A percentile compares a stretch with the other conserved stretches of the same genome.
Conservation (phyloP, 768 basidiomycete genomes). For the Leccinum truebloodii region DNA sequence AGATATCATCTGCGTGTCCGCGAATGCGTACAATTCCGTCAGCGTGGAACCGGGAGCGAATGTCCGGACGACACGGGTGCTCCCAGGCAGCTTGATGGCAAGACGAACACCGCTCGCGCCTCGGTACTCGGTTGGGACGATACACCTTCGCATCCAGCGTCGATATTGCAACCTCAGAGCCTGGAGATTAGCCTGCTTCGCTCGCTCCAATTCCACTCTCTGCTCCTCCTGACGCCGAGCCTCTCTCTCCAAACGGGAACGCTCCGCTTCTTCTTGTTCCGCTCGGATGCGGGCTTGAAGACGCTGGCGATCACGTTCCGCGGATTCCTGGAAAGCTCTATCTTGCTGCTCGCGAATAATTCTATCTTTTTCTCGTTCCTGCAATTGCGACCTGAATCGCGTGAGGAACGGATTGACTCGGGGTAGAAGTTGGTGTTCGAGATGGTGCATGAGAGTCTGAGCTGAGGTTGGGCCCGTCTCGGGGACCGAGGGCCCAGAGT, state of each 20-base stretch:
- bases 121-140: conserved; percentile 39
- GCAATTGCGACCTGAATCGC: conserved; percentile 53
- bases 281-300: conserved; percentile 57
- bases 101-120: conserved; percentile 39
- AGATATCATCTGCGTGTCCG: conserved; percentile 62
- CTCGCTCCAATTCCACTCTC: conserved; percentile 39
- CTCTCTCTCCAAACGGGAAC: conserved; percentile 32
- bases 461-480: conserved; percentile 62
- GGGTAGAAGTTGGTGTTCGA: conserved; percentile 73
- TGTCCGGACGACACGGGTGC: conserved; percentile 56
- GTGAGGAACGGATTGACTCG: conserved; percentile 77
- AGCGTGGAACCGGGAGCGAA: conserved; percentile 54
- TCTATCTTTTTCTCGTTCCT: conserved; percentile 55
- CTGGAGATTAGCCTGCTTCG: conserved; percentile 38
- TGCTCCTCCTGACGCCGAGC: conserved; percentile 34
- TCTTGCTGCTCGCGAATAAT: conserved; percentile 80
- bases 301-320: conserved; percentile 64
- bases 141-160: conserved; percentile 52
- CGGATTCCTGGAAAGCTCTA: conserved; percentile 68
- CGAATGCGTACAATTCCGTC: conserved; percentile 69
- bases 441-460: conserved; percentile 59
- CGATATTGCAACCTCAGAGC: conserved; percentile 53
- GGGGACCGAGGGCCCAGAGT: conserved; percentile 65
- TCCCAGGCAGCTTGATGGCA: conserved; percentile 56
- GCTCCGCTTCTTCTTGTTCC: conserved; percentile 39